Evolutionary conservation across 2,329 filamentous ascomycete species (phyloP).

Genomic region (Aspergillus sp.): DNA sequence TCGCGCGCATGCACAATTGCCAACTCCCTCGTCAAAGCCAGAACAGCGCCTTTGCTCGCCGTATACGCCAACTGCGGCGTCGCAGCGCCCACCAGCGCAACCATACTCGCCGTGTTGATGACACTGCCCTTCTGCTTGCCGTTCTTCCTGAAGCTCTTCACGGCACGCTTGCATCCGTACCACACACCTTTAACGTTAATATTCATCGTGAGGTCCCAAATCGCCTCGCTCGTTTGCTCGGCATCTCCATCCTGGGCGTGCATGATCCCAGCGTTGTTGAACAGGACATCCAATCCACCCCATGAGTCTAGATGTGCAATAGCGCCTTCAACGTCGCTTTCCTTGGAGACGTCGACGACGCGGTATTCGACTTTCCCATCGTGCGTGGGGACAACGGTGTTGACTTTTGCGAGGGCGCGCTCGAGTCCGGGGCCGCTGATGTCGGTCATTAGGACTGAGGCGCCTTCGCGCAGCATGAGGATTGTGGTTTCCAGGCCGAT

Average conservation of each 20-base stretch:
- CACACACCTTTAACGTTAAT: slow-evolving; percentile 98
- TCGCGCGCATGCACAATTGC: slow-evolving; percentile 91
- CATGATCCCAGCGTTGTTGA: slow-evolving; percentile 99
- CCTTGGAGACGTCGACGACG: slow-evolving; percentile 74
- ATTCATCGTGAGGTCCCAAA: slow-evolving; percentile 90
- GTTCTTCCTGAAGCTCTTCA: slow-evolving; percentile 76
- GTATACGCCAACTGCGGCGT: slow-evolving; percentile 92
- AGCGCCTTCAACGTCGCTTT: slow-evolving; percentile 72
- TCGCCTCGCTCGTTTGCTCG: slow-evolving; percentile 78
- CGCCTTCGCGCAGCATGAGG: slow-evolving; percentile 85
- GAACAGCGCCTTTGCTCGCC: slow-evolving; percentile 86
- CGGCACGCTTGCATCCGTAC: slow-evolving; percentile 90
- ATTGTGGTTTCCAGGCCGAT: slow-evolving; percentile 92
- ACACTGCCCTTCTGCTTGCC: slow-evolving; percentile 77
- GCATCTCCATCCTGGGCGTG: slow-evolving; percentile 79
- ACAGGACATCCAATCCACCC: slow-evolving; percentile 75
- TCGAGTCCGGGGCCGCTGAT: slow-evolving; percentile 77
- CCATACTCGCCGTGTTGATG: slow-evolving; percentile 90
- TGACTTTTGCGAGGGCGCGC: slow-evolving; percentile 72
- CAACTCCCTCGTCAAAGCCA: slow-evolving; percentile 85
- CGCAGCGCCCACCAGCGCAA: slow-evolving; percentile 81
- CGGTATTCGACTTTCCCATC: slow-evolving; percentile 16
- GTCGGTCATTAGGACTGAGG: slow-evolving; percentile 80
- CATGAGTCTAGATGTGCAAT: slow-evolving; percentile 75
- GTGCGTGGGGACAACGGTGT: slow-evolving; percentile 63